These are phyloP conservation scores for Sporothrix schenckii DNA, from an alignment of 2,329 filamentous ascomycete genomes.

Conservation along the genomic window DNA sequence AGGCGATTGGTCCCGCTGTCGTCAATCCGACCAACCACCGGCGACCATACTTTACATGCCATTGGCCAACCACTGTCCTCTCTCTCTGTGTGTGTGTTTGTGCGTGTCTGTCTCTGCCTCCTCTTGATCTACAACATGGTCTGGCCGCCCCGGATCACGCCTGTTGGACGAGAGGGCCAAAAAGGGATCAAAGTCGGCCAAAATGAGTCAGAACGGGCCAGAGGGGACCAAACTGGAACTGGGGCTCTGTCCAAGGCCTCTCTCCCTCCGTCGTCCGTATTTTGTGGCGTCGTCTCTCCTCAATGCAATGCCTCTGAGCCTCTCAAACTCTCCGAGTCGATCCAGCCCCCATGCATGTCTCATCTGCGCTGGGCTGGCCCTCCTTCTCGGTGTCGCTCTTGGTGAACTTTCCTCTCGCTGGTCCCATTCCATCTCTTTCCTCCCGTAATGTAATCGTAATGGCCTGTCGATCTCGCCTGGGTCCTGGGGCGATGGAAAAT, in stretches of 20 bases:
- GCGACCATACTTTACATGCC: not conserved
- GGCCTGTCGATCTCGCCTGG: not conserved
- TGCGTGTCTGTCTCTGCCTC: too few relatives aligned
- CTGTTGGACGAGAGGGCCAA: not conserved
- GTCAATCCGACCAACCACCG: not conserved
- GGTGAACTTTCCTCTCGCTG: not conserved
- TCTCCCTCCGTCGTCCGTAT: not conserved
- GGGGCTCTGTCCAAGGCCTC: not conserved
- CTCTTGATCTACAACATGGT: not conserved
- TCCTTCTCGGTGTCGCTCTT: slow-evolving; percentile 10
- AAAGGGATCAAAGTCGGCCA: not conserved
- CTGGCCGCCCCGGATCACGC: slow-evolving; percentile 16
- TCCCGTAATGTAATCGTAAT: slow-evolving; percentile 22
- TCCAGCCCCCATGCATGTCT: slow-evolving; percentile 16
- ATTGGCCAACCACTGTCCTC: slow-evolving; percentile 1
- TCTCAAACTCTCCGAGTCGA: not conserved
- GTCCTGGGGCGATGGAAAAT: not conserved
- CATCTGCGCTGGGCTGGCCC: slow-evolving; percentile 20
- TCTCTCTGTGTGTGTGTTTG: not conserved
- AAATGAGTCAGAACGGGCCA: not conserved
- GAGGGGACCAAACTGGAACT: not conserved
- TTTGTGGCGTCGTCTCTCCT: not conserved
- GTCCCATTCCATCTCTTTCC: not conserved
- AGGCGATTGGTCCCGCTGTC: not conserved
- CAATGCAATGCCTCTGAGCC: too few relatives aligned